Evolutionary conservation across 2,329 filamentous ascomycete species (phyloP).

Genomic region (Trichocomaceae sp.): DNA sequence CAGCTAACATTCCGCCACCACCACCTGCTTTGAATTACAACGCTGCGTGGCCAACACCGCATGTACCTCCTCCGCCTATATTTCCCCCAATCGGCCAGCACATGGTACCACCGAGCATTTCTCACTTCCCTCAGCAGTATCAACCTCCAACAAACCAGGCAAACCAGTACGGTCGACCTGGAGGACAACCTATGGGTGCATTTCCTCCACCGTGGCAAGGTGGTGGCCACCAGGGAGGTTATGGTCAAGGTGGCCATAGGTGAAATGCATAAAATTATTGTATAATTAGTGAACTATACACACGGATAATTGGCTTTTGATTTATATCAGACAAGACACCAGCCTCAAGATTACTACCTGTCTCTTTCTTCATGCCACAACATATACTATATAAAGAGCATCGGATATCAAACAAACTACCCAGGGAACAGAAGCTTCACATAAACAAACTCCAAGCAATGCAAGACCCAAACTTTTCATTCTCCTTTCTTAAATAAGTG

Average conservation of each 20-base stretch:
- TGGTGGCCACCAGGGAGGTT: constrained; percentile 1
- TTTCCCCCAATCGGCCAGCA: constrained; percentile 15
- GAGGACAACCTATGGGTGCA: constrained; percentile 25
- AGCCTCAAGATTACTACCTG: neutral
- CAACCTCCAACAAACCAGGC: constrained; percentile 4
- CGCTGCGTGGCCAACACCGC: constrained; percentile 32
- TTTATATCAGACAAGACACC: neutral
- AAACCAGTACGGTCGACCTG: constrained; percentile 18
- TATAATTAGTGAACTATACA: neutral
- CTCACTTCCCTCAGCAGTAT: constrained; percentile 9
- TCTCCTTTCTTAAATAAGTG: neutral
- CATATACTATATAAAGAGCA: neutral
- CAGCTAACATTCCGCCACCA: constrained; percentile 20
- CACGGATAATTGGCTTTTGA: neutral
- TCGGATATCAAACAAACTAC: too few relatives aligned
- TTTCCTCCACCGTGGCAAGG: constrained; percentile 19
- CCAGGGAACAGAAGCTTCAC: neutral
- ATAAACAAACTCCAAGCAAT: constrained; percentile 3
- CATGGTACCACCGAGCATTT: constrained; percentile 15
- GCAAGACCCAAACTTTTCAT: neutral
- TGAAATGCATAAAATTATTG: neutral
- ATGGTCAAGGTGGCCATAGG: constrained; percentile 8
- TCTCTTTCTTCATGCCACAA: neutral
- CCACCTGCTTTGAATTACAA: constrained; percentile 30
- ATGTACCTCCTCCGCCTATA: constrained; percentile 25